phyloP scores from a whole-genome alignment of 2,329 filamentous ascomycete species.

The Fusarium foetens region DNA sequence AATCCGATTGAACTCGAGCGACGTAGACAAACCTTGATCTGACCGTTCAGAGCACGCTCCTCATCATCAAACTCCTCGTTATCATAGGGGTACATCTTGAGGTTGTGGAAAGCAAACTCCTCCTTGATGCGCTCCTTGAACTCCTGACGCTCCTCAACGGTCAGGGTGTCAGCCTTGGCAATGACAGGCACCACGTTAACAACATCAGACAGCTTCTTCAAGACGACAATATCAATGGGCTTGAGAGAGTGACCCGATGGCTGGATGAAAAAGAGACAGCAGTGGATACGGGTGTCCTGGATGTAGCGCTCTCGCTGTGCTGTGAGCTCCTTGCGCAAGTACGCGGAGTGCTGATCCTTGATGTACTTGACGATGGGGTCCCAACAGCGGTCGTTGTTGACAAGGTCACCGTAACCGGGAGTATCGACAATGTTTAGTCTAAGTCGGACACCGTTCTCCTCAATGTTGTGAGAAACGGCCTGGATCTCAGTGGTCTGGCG shows the following conservation, averaged over 20 bases:
- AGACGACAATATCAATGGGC: conserved; percentile 98
- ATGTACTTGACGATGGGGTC: conserved; percentile 99
- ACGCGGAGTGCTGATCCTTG: conserved; percentile 99
- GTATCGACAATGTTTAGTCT: conserved; percentile 99
- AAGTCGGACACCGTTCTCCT: conserved; percentile 98
- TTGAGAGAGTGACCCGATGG: conserved; percentile 98
- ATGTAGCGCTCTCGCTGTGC: conserved; percentile 99
- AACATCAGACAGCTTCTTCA: conserved; percentile 99
- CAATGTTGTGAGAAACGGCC: conserved; percentile 96
- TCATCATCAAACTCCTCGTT: conserved; percentile 99
- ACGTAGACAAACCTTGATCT: conserved; percentile 82
- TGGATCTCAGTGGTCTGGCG: conserved; percentile 98
- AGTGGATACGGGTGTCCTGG: conserved; percentile 98
- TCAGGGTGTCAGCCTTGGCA: conserved; percentile 96
- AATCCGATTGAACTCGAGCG: neutral
- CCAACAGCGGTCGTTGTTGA: conserved; percentile 99
- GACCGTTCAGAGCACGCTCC: conserved; percentile 90
- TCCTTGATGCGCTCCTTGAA: conserved; percentile 99
- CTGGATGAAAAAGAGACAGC: conserved; percentile 99
- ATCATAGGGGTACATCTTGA: conserved; percentile 99
- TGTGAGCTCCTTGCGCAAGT: conserved; percentile 98
- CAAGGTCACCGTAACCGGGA: conserved; percentile 96
- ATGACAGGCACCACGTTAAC: conserved; percentile 99
- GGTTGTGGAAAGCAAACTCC: conserved; percentile 99
- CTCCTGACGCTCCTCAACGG: conserved; percentile 90